Evolutionary conservation across 2,329 filamentous ascomycete species (phyloP), one percentile per base, ranked within the genome.

Genomic region (Podosphaera aphanis): DNA sequence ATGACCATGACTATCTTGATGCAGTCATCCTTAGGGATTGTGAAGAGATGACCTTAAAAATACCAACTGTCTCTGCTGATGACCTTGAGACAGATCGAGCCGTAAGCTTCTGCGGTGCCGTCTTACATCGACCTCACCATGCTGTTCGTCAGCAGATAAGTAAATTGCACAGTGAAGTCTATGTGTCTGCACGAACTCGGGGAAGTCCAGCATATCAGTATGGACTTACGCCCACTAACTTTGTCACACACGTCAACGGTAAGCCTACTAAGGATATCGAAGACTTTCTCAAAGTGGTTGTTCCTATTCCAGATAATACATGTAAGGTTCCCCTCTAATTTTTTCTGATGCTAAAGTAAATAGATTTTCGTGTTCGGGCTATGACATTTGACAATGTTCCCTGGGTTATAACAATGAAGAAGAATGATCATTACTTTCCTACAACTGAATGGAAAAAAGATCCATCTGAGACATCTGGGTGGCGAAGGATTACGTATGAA

Each of bases 391-490:
- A 98, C 61, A 93, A 92, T 57, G 85, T 98, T 8, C 88, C 88
- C 2, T 98, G 90, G 85, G 85, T 98, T n/a, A 83, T 92, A 35
- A 98, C 90, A 7, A 93, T 98, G 83, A 98, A 98, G 76, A 95
- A 95, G 73, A 94, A 94, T 55, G 88, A 98, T 60, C 90, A 98
- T 63, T 98, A 98, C 61, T 81, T 80, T 62, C 76, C 77, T 0
- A 79, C 74, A 0, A 72, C 74, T 61, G 77, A 80, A 56, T 78
- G 74, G 69, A 71, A 75, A 61, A 79, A 78, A 60, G 75, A 79
- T 51, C 58, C 63, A 13, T 62, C 62, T 5, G 72, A 74, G 50
- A 61, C 67, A 1, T 74, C 69, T 50, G 74, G 74, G 43, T 80
- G 76, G 76, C 67, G 67, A 46, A 65, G 75, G 33, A 66, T 75